Conservation (phyloP, 129 eudicot species). For the sunflower (Helianthus annuus) region HanXRQr2.0-SUNRISE NC_035449.2:42873257-42873756, state of each 20-base stretch:
- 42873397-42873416: slow-evolving; percentile 41
- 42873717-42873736: slow-evolving; percentile 1
- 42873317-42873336: slow-evolving; percentile 82
- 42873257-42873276: slow-evolving; percentile 56
- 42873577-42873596: slow-evolving; percentile 80
- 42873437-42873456: slow-evolving; percentile 38
- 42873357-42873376: slow-evolving; percentile 50
- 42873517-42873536: slow-evolving; percentile 59
- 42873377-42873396: slow-evolving; percentile 45
- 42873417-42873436: slow-evolving; percentile 35
- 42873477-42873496: slow-evolving; percentile 53
- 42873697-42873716: slow-evolving; percentile 40
- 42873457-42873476: slow-evolving; percentile 62
- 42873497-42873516: slow-evolving; percentile 46
- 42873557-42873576: slow-evolving; percentile 74
- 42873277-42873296: slow-evolving; percentile 74
- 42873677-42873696: slow-evolving; percentile 46
- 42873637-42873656: neutral
- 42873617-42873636: slow-evolving; percentile 4
- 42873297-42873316: slow-evolving; percentile 92
- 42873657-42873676: slow-evolving; percentile 45
- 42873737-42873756: slow-evolving; percentile 14
- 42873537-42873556: slow-evolving; percentile 68
- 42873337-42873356: slow-evolving; percentile 54
- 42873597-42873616: slow-evolving; percentile 44